Evolutionary conservation across 306 rosid species (phyloP), one percentile per base, ranked within the genome.

Genomic region (Pyrus communis): DNA sequence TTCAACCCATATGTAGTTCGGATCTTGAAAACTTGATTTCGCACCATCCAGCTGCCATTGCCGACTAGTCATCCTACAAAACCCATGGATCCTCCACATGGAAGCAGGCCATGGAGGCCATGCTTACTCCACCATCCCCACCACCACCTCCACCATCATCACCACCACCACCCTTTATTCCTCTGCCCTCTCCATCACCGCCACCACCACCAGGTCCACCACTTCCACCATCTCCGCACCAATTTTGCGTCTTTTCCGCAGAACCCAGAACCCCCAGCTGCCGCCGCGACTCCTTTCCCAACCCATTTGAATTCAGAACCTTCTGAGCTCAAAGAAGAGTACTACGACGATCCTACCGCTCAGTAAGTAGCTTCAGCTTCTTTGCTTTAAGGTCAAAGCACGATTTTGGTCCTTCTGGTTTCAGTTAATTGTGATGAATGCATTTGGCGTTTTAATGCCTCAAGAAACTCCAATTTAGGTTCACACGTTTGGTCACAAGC

Each of bases 1-100:
- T 30, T 63, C 22, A 63, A 63, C 49, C 69, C 46, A 33, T 27
- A 60, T 28, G 6, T 8, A 63, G 42, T 63, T 63, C 68, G 68
- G 42, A 17, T 63, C 42, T 63, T 63, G 68, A 28, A 25, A 63
- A 28, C 9, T 30, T 63, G 68, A 63, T 30, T 63, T 60, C 35
- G 2, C 67, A 7, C 4, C 22, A 17, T 17, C 23, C 23, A 61
- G 35, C 19, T 65, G 15, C 46, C 69, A 33, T 65, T 25, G 11
- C 23, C 35, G 3, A 28, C 12, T 7, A 46, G 2, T 14, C 18
- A 1, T 14, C 52, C 60, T 2, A 55, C 25, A 25, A 55, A 38
- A 42, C 15, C 79, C 77, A 82, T 82, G 85, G 79, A 78, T 61
- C 79, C 75, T 46, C 40, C 65, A 0, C 57, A 30, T 11, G 58